phyloP scores from a whole-genome alignment of 129 eudicot genomes.

The Daucus carota region DH1_v3.0 NC_030385.2:33164001-33164500 shows the following conservation, averaged over 20 bases:
- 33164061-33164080: conserved; percentile 64
- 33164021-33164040: neutral
- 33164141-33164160: conserved; percentile 92
- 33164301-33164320: neutral
- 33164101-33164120: conserved; percentile 99
- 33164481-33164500: neutral
- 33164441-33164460: neutral
- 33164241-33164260: conserved; percentile 43
- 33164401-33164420: neutral
- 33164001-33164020: conserved; percentile 11
- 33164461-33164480: neutral
- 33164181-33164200: conserved; percentile 97
- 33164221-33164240: conserved; percentile 98
- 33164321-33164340: neutral
- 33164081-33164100: conserved; percentile 89
- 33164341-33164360: neutral
- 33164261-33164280: neutral
- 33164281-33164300: neutral
- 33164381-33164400: neutral
- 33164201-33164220: conserved; percentile 80
- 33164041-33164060: neutral
- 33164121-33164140: conserved; percentile 83
- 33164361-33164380: neutral
- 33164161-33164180: conserved; percentile 96
- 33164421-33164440: neutral